Evolutionary conservation across 1,284 basidiomycete genomes (phyloP).

Genomic region (Agaricales sp.): DNA sequence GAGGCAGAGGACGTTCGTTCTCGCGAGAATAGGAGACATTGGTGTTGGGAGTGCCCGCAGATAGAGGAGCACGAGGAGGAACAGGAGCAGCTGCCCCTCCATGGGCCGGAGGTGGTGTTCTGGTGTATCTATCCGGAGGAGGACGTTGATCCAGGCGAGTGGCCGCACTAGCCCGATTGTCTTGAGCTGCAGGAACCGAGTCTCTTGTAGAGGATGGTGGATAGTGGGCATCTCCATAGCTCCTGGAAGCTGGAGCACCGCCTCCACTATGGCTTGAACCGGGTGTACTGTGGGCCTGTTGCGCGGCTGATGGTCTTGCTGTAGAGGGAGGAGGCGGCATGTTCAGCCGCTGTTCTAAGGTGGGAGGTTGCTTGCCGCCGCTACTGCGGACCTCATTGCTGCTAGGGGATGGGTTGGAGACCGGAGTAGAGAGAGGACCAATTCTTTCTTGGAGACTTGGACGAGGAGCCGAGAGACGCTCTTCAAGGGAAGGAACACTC

Average conservation of each 20-base stretch:
- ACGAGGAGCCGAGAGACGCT: neutral
- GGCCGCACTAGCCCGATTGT: neutral
- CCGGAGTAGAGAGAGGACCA: neutral
- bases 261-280: neutral
- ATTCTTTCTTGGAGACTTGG: constrained; percentile 1
- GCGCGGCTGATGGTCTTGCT: neutral
- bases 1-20: neutral
- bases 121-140: neutral
- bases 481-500: neutral
- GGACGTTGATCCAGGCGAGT: neutral
- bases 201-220: neutral
- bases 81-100: neutral
- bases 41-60: neutral
- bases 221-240: neutral
- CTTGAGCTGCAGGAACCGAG: neutral
- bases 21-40: neutral
- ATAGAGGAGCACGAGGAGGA: neutral
- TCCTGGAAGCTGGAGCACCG: neutral
- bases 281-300: neutral
- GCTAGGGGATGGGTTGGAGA: neutral
- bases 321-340: neutral
- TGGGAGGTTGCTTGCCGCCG: neutral
- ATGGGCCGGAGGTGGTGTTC: neutral
- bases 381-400: too few species aligned
- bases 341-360: neutral